Base-by-base conservation (phyloP, 176 grass and related monocot genomes). In the Puya raimondii region DNA sequence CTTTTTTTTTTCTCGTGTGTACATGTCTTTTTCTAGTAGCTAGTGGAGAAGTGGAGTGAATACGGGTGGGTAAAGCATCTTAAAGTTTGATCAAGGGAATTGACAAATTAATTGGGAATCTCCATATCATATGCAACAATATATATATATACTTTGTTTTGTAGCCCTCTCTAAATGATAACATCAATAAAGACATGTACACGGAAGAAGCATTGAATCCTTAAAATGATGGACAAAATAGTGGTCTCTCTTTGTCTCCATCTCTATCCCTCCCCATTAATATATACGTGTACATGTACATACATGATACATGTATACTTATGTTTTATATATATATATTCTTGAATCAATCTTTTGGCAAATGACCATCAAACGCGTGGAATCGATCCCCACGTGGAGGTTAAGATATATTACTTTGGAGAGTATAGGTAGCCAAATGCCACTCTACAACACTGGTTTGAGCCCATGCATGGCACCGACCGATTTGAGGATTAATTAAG, bases 401-500 rank as follows among this genome's bases (percentile, higher is more conserved):
- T 57, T 13, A 57, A 57, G 13, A 57, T 17, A 3, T 42, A 6
- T 42, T 42, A 42, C 33, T 42, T 42, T 42, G 33, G 33, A 42
- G 33, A 42, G 33, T 7, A 42, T 42, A 33, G 4, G 29, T 33
- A 33, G 4, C 29, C 29, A 4, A 33, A 33, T 6, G 3, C 29
- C 29, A 33, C 5, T 33, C 4, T 3, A 33, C 29, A 33, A 33
- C 33, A 7, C 33, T 42, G 4, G 33, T 42, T 42, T 42, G 33
- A 7, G 33, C 33, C 0, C 68, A 65, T 64, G 68, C 73, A 59
- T n/a, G 21, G 51, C 75, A 69, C 54, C 70, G 23, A 76, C 70
- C 79, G 59, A 53, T 86, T 78, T 76, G 52, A 56, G 80, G 78
- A 72, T 79, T 64, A 49, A 69, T 63, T 63, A 54, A 64, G 2